Evolutionary conservation across 2,329 filamentous ascomycete genomes (phyloP).

Genomic region (Aspergillus neoniger): DNA sequence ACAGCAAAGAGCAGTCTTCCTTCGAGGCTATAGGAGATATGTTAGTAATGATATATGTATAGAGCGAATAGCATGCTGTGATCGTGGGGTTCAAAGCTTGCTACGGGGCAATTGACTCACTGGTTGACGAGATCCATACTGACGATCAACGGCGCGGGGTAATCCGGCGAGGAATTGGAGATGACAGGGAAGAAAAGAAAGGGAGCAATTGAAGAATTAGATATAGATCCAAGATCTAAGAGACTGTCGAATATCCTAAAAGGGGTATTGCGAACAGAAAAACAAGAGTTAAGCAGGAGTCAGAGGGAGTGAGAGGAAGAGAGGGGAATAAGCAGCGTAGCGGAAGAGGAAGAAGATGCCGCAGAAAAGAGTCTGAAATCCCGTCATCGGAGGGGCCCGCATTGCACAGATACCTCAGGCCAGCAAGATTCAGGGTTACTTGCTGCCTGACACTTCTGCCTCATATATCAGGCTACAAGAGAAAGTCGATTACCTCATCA

Average conservation of each 20-base stretch:
- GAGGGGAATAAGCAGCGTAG: background rate
- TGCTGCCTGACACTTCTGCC: slow-evolving; percentile 11
- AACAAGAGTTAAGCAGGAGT: background rate
- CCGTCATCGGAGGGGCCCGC: background rate
- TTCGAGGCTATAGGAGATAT: slow-evolving; percentile 67
- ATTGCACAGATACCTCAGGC: slow-evolving; percentile 5
- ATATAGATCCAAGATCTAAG: background rate
- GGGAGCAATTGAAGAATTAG: background rate
- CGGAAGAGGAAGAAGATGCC: background rate
- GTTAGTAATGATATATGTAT: slow-evolving; percentile 26
- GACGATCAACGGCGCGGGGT: slow-evolving; percentile 26
- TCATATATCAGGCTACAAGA: background rate
- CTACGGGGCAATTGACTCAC: slow-evolving; percentile 43
- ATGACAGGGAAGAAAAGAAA: background rate
- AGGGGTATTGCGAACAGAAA: background rate
- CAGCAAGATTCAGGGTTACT: background rate
- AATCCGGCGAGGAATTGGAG: slow-evolving; percentile 12
- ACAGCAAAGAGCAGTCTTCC: slow-evolving; percentile 93
- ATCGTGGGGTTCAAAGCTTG: background rate
- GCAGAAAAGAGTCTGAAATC: slow-evolving; percentile 5
- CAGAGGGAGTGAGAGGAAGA: background rate
- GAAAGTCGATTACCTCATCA: background rate
- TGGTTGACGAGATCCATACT: slow-evolving; percentile 65
- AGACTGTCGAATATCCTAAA: background rate
- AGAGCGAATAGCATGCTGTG: slow-evolving; percentile 1